A percentile compares a stretch with the other conserved stretches of the same genome.
Evolutionary conservation across 129 eudicot species (phyloP).

Genomic region (Tagetes erecta): DNA sequence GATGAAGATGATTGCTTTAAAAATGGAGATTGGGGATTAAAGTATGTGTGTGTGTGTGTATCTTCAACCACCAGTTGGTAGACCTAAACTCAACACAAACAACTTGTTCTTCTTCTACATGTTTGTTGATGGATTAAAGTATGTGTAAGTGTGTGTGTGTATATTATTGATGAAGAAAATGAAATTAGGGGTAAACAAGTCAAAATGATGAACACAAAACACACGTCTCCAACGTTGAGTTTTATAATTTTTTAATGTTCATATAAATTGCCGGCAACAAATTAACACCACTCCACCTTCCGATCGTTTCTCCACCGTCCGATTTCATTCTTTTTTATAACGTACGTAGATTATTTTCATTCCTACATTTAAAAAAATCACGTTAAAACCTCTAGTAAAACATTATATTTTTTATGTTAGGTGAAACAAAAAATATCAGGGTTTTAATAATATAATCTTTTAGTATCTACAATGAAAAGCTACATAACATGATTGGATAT

Average conservation of each 20-base stretch:
- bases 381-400: too few species aligned
- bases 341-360: too few species aligned
- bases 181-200: conserved; percentile 38
- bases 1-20: conserved; percentile 52
- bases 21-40: conserved; percentile 48
- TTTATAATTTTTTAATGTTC: conserved; percentile 14
- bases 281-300: conserved; percentile 1
- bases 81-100: conserved; percentile 52
- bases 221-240: conserved; percentile 50
- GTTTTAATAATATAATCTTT: too few species aligned
- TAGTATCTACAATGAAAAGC: background rate
- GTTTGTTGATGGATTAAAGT: background rate
- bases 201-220: conserved; percentile 41
- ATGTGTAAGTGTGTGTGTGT: background rate
- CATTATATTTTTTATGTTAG: too few species aligned
- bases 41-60: too few species aligned
- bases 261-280: conserved; percentile 47
- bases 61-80: conserved; percentile 90
- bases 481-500: too few species aligned
- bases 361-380: too few species aligned
- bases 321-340: background rate
- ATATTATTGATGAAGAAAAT: conserved; percentile 8
- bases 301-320: background rate
- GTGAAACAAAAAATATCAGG: too few species aligned
- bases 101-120: conserved; percentile 17